Conservation (phyloP, 1,284 basidiomycete genomes). For the Taiwanofungus camphoratus region DNA sequence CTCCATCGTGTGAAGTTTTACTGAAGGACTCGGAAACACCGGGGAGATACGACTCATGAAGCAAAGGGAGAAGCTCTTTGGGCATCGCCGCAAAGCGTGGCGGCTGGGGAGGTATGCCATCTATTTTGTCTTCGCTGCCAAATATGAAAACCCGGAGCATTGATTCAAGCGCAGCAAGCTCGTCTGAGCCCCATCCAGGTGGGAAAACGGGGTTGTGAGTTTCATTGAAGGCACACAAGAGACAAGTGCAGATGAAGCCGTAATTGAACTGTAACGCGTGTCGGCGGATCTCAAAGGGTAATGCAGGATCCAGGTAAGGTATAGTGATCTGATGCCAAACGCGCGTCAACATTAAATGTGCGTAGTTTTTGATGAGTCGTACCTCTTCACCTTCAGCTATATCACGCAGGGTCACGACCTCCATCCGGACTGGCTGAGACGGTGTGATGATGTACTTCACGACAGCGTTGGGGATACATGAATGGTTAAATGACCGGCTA, state of each 20-base stretch:
- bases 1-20: slow-evolving; percentile 56
- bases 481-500: slow-evolving; percentile 73
- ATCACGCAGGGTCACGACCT: slow-evolving; percentile 54
- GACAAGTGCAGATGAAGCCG: slow-evolving; percentile 61
- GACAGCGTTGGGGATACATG: slow-evolving; percentile 68
- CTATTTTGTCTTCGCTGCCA: slow-evolving; percentile 11
- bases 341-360: neutral
- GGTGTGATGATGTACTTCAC: slow-evolving; percentile 46
- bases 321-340: slow-evolving; percentile 48
- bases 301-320: slow-evolving; percentile 71
- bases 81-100: slow-evolving; percentile 34
- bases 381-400: slow-evolving; percentile 62
- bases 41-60: slow-evolving; percentile 57
- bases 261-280: slow-evolving; percentile 56
- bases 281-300: slow-evolving; percentile 50
- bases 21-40: slow-evolving; percentile 58
- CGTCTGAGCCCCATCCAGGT: slow-evolving; percentile 23
- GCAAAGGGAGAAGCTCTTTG: slow-evolving; percentile 31
- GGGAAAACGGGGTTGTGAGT: slow-evolving; percentile 42
- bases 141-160: slow-evolving; percentile 37
- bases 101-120: slow-evolving; percentile 6
- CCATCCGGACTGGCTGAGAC: slow-evolving; percentile 42
- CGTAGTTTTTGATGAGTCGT: slow-evolving; percentile 7
- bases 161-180: slow-evolving; percentile 29
- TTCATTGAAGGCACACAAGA: slow-evolving; percentile 4